These are phyloP conservation scores for Fusarium sp. DNA, from an alignment of 2,329 filamentous ascomycete genomes.

Conservation along the genomic window DNA sequence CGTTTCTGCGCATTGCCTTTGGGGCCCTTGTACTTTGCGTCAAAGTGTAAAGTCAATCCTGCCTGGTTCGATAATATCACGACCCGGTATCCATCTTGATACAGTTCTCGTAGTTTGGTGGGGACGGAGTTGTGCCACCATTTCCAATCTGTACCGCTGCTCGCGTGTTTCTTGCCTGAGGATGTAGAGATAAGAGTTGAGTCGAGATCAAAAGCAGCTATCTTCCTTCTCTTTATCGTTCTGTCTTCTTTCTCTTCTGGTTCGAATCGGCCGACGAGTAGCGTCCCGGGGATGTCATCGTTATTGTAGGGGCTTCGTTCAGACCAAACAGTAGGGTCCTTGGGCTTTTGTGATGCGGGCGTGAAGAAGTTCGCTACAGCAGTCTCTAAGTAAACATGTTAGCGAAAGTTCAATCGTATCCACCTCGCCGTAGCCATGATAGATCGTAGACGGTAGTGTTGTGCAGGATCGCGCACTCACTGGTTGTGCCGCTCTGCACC, in stretches of 20 bases:
- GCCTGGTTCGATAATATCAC: conserved; percentile 91
- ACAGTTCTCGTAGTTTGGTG: conserved; percentile 71
- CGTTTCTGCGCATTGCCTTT: conserved; percentile 72
- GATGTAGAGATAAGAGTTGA: conserved; percentile 85
- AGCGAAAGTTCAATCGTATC: neutral
- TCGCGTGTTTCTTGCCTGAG: conserved; percentile 83
- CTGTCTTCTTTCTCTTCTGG: conserved; percentile 54
- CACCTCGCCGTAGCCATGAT: neutral
- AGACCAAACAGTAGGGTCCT: conserved; percentile 79
- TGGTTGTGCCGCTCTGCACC: conserved; percentile 63
- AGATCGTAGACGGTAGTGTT: neutral
- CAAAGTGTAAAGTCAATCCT: conserved; percentile 78
- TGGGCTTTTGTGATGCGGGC: conserved; percentile 84
- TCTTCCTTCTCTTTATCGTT: conserved; percentile 60
- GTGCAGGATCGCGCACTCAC: conserved; percentile 48
- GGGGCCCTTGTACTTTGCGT: conserved; percentile 72
- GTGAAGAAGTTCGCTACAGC: conserved; percentile 89
- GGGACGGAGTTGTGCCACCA: conserved; percentile 89
- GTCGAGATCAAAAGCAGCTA: conserved; percentile 83
- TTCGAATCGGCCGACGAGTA: conserved; percentile 80
- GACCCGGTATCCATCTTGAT: conserved; percentile 77
- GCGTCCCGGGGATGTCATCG: conserved; percentile 62
- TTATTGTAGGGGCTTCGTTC: conserved; percentile 66
- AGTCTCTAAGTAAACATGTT: conserved; percentile 60
- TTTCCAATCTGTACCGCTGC: conserved; percentile 83